Evolutionary conservation across 208 protist genomes (phyloP), one percentile per base, ranked within the genome.

Genomic region (Crithidia fasciculata): DNA sequence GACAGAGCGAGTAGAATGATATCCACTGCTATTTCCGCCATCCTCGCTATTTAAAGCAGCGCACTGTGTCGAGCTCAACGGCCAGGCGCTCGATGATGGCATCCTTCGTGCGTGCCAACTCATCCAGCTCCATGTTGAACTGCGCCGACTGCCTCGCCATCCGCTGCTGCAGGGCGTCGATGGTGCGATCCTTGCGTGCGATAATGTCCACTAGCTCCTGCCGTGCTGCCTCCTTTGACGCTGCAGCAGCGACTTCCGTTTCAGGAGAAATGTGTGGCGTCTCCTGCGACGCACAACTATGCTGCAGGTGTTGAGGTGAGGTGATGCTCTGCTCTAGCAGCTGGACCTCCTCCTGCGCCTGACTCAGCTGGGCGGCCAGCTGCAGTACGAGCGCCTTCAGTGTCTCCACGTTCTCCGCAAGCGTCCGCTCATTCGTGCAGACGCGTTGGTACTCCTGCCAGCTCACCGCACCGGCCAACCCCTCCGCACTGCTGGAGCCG

Each of bases 331-430:
- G 39, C 7, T 62, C 13, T 28, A 76, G 44, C 39, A 84, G 49
- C 36, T 52, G 10, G 4, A 78, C 7, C 28, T 19, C 44, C 36
- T 72, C 72, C 28, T 88, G 49, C 12, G 69, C 70, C 40, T 78
- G 28, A 44, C 83, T 62, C 9, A 84, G 70, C 58, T 82, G 54
- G 1, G 47, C 59, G 5, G 78, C 68, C n/a, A 86, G 65, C 18
- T 80, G 69, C 16, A 75, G 18, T 0, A 50, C 52, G 3, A 82
- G 58, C 49, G 74, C 62, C 45, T 84, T 84, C 37, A 87, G 67
- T 28, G 69, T 75, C n/a, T 83, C 70, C 44, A 86, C 68, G 53
- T 86, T 89, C 5, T 56, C 59, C 8, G 28, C 13, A 10, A 90
- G 52, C 12, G 82, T 18, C 6, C 36, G 5, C 44, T 84, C 81